Evolutionary conservation across 2,329 filamentous ascomycete genomes (phyloP).

Genomic region (Colletotrichum liriopes): DNA sequence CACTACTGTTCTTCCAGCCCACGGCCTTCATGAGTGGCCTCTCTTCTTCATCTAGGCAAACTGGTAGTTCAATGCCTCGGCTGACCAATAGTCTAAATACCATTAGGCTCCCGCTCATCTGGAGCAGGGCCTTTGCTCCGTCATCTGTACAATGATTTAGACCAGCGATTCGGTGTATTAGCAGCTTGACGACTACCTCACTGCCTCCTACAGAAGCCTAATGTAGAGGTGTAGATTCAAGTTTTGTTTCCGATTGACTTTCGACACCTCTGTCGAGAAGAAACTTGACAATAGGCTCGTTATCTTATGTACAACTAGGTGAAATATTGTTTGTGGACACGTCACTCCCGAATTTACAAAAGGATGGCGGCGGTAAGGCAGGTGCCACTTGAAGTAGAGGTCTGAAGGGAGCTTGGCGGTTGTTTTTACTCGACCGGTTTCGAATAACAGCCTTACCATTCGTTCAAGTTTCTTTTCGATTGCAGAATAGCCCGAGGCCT

Average conservation of each 20-base stretch:
- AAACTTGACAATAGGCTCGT: neutral
- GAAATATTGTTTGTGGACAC: neutral
- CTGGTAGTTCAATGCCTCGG: too few species aligned
- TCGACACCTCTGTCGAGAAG: neutral
- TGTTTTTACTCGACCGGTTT: neutral
- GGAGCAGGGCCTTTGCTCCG: too few species aligned
- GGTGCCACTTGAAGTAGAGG: neutral
- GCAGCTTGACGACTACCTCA: too few species aligned
- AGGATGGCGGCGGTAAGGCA: neutral
- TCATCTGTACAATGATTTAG: too few species aligned
- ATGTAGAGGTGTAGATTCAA: neutral
- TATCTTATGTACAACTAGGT: neutral
- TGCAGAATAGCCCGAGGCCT: neutral
- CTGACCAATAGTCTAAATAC: too few species aligned
- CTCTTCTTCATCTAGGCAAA: too few species aligned
- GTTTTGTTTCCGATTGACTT: neutral
- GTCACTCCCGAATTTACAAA: neutral
- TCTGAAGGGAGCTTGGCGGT: neutral
- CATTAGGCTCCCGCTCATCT: too few species aligned
- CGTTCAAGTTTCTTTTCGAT: too few species aligned
- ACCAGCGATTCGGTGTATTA: too few species aligned
- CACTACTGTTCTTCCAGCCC: neutral
- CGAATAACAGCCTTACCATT: neutral
- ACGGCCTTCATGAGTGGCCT: too few species aligned
- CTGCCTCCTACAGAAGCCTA: too few species aligned